These are phyloP conservation scores for Parachlorella kessleri DNA, from an alignment of 139 green algal genomes.

Conservation along the genomic window DNA sequence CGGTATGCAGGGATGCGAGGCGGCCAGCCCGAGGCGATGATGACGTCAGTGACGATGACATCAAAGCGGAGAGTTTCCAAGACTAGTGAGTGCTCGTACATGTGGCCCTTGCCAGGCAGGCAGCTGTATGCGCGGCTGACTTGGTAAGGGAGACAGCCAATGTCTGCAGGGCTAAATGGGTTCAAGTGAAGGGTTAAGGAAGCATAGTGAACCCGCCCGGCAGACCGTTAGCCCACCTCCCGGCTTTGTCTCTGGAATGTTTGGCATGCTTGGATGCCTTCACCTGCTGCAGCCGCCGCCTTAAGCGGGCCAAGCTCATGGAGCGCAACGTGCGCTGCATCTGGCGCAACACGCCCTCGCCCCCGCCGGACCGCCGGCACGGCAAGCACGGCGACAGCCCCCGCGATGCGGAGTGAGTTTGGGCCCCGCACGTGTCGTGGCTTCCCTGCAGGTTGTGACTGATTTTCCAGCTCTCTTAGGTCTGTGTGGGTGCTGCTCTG, in stretches of 20 bases:
- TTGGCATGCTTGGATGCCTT: background rate
- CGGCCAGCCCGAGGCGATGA: conserved; percentile 1
- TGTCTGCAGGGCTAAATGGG: too few species aligned
- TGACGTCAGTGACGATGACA: conserved; percentile 45
- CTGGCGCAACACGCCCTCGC: conserved; percentile 74
- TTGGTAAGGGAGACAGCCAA: too few species aligned
- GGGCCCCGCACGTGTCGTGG: too few species aligned
- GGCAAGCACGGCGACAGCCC: background rate
- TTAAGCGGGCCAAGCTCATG: conserved; percentile 72
- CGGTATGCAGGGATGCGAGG: background rate
- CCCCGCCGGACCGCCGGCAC: conserved; percentile 38
- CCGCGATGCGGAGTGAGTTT: too few species aligned
- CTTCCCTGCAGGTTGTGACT: too few species aligned
- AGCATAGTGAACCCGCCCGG: too few species aligned
- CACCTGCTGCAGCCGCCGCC: conserved; percentile 52
- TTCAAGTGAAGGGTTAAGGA: too few species aligned
- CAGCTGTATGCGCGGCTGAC: too few species aligned
- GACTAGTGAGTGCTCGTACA: conserved; percentile 38
- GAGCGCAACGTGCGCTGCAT: conserved; percentile 60
- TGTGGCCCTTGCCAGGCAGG: too few species aligned
- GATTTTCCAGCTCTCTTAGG: too few species aligned
- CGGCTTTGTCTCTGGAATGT: background rate
- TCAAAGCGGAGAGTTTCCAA: conserved; percentile 29
- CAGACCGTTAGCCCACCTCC: background rate
- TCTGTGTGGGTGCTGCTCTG: too few species aligned